phyloP scores from a whole-genome alignment of 1,284 basidiomycete genomes.

The Microbotryum silenes-acaulis region DNA sequence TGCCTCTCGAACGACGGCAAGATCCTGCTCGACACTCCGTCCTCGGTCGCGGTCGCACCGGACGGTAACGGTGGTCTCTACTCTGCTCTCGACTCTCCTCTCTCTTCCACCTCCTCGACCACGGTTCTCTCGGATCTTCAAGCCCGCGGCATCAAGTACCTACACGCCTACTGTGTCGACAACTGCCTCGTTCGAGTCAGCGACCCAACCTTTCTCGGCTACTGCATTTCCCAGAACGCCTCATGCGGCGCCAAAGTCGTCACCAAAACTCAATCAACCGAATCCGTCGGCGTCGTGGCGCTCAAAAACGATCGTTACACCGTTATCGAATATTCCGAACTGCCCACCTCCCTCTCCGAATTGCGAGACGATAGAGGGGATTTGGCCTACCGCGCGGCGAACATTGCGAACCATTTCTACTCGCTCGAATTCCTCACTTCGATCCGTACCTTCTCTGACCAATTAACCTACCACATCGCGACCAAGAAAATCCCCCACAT shows the following conservation, averaged over 20 bases:
- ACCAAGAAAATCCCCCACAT: constrained; percentile 92
- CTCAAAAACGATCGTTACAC: constrained; percentile 70
- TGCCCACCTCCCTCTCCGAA: constrained; percentile 77
- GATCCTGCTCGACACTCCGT: constrained; percentile 73
- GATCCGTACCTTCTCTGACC: constrained; percentile 70
- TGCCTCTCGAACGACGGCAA: constrained; percentile 92
- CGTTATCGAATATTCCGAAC: constrained; percentile 97
- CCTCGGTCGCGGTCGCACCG: constrained; percentile 80
- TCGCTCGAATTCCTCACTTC: constrained; percentile 74
- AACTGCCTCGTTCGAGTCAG: constrained; percentile 98
- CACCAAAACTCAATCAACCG: constrained; percentile 73
- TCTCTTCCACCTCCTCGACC: constrained; percentile 54
- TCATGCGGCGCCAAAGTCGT: constrained; percentile 96
- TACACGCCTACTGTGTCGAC: constrained; percentile 96
- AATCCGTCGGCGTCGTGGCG: constrained; percentile 93
- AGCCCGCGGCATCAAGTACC: constrained; percentile 69
- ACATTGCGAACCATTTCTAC: constrained; percentile 99
- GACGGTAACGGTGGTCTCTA: constrained; percentile 98
- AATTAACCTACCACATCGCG: constrained; percentile 95
- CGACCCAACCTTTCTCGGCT: constrained; percentile 93
- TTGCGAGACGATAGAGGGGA: constrained; percentile 58
- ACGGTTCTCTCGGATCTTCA: constrained; percentile 80
- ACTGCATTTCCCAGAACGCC: constrained; percentile 73
- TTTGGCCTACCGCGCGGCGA: constrained; percentile 84
- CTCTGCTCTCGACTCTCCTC: constrained; percentile 66